Percentiles rank a stretch among this genome's conserved stretches.
phyloP scores from a whole-genome alignment of 2,329 filamentous ascomycete genomes.

The Colletotrichum agaves region DNA sequence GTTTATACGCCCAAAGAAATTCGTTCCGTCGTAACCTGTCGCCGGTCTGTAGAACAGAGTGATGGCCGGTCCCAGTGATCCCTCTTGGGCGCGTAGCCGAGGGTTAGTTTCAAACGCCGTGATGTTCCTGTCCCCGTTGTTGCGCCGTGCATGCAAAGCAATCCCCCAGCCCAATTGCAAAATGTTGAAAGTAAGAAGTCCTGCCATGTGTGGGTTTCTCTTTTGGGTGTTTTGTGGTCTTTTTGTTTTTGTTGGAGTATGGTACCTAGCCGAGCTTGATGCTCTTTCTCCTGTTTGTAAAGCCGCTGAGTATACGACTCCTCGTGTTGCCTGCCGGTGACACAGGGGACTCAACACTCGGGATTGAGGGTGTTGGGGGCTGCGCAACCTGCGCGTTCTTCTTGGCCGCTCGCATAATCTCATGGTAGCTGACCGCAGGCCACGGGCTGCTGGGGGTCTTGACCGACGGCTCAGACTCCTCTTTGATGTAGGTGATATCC shows the following conservation, averaged over 20 bases:
- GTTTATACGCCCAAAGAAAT: conserved; percentile 32
- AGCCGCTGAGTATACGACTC: conserved; percentile 49
- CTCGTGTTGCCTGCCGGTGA: conserved; percentile 40
- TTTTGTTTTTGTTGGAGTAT: conserved; percentile 5
- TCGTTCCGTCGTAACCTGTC: conserved; percentile 28
- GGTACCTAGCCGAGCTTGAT: conserved; percentile 45
- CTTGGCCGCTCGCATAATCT: conserved; percentile 57
- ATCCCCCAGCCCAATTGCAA: conserved; percentile 31
- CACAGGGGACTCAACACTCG: conserved; percentile 44
- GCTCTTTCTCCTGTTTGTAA: conserved; percentile 53
- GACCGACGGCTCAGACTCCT: conserved; percentile 40
- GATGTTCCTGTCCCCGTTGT: conserved; percentile 26
- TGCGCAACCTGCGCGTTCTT: conserved; percentile 49
- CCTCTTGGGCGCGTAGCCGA: conserved; percentile 13
- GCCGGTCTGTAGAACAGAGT: conserved; percentile 14
- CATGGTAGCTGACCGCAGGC: conserved; percentile 57
- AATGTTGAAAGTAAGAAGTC: conserved; percentile 15
- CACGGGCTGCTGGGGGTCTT: conserved; percentile 41
- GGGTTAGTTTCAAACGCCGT: conserved; percentile 32
- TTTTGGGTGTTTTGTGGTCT: conserved; percentile 16
- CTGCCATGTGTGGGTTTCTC: conserved; percentile 14
- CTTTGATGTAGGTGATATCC: conserved; percentile 47
- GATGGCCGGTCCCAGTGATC: conserved; percentile 17
- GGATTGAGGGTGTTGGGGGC: conserved; percentile 39
- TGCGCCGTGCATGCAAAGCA: conserved; percentile 37